phyloP scores from a whole-genome alignment of 2,329 filamentous ascomycete species.

The Tolypocladium ovalisporum region DNA sequence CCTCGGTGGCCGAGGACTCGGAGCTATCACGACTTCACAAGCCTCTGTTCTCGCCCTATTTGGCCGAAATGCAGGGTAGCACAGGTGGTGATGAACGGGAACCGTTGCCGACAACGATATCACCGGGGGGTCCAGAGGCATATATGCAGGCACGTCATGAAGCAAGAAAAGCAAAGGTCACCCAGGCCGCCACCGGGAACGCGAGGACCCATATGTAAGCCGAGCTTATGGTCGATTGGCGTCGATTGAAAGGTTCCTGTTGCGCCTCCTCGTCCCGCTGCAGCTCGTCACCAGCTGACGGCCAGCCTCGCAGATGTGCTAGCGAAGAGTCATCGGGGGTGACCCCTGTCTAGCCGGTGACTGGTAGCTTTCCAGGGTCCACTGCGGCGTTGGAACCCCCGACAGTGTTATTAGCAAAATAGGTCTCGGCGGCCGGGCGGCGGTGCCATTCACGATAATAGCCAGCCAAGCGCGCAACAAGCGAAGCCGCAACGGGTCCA shows the following conservation, averaged over 20 bases:
- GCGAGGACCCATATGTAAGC: neutral
- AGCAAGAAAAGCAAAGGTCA: neutral
- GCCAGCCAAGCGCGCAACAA: neutral
- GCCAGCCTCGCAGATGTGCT: neutral
- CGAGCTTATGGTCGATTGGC: neutral
- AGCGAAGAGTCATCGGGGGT: constrained; percentile 5
- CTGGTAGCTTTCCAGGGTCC: neutral
- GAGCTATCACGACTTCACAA: neutral
- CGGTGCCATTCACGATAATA: neutral
- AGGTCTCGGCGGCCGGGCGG: neutral
- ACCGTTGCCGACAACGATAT: neutral
- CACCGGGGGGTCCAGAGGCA: neutral
- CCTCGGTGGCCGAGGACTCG: neutral
- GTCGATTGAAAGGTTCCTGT: neutral
- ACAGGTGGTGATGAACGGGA: neutral
- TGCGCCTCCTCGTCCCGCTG: neutral
- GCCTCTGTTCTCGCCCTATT: neutral
- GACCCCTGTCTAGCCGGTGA: neutral
- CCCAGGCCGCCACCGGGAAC: neutral
- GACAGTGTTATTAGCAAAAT: neutral
- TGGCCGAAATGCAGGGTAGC: neutral
- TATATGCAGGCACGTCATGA: neutral
- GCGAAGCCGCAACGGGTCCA: neutral
- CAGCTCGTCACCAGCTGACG: neutral
- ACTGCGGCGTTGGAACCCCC: neutral